Evolutionary conservation across 164 flowering plant genomes (phyloP).

Genomic region (Chimonanthus praecox): DNA sequence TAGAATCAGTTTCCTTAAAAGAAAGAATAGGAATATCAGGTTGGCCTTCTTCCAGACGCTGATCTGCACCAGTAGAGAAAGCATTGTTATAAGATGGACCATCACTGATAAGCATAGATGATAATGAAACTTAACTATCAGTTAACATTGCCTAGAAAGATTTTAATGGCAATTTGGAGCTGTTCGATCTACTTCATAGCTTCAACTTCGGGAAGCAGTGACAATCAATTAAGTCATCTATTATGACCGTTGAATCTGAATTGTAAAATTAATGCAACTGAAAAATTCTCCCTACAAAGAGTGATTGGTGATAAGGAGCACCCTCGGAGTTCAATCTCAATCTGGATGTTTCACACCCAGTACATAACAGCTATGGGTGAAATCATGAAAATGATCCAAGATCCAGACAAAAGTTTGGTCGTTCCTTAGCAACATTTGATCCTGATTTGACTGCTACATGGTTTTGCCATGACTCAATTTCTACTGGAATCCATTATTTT

Average conservation of each 20-base stretch:
- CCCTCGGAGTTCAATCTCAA: too few relatives aligned
- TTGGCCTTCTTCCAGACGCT: constrained; percentile 82
- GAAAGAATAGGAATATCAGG: constrained; percentile 90
- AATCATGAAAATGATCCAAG: too few relatives aligned
- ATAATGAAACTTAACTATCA: neutral
- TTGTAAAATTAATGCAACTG: neutral
- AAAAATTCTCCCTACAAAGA: too few relatives aligned
- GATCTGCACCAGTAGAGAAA: constrained; percentile 51
- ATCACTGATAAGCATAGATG: neutral
- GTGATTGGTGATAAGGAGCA: too few relatives aligned
- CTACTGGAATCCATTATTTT: too few relatives aligned
- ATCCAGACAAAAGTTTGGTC: too few relatives aligned
- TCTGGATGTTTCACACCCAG: too few relatives aligned
- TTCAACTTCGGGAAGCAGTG: neutral
- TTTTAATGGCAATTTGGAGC: neutral
- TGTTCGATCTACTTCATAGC: neutral
- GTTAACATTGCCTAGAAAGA: neutral
- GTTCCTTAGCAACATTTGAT: too few relatives aligned
- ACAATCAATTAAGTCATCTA: neutral
- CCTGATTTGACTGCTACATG: too few relatives aligned
- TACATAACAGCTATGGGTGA: too few relatives aligned
- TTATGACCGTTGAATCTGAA: neutral
- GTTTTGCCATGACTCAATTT: too few relatives aligned
- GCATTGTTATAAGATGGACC: neutral
- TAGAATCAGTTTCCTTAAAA: constrained; percentile 75